These are phyloP conservation scores for Alternaria viburni DNA, from an alignment of 2,329 filamentous ascomycete species.

Conservation along the genomic window DNA sequence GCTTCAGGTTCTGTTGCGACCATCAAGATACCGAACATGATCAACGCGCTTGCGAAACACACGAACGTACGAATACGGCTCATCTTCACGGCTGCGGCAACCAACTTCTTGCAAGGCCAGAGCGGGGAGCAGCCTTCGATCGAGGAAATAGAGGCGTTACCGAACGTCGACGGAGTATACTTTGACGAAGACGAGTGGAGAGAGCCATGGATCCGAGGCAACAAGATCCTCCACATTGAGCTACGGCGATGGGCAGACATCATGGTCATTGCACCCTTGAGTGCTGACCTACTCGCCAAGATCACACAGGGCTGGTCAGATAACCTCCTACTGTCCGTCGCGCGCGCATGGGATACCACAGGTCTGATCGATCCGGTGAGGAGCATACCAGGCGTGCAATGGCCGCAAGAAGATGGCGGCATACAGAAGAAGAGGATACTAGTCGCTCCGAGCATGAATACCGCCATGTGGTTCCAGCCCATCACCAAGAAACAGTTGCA, in stretches of 20 bases:
- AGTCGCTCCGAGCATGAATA: slow-evolving; percentile 86
- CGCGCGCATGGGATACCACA: slow-evolving; percentile 84
- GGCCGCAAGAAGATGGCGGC: slow-evolving; percentile 22
- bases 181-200: slow-evolving; percentile 86
- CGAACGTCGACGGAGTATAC: slow-evolving; percentile 82
- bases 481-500: slow-evolving; percentile 75
- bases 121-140: slow-evolving; percentile 77
- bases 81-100: slow-evolving; percentile 75
- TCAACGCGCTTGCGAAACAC: slow-evolving; percentile 60
- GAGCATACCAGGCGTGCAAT: slow-evolving; percentile 32
- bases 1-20: slow-evolving; percentile 81
- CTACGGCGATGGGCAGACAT: slow-evolving; percentile 82
- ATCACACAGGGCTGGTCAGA: slow-evolving; percentile 79
- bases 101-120: slow-evolving; percentile 78
- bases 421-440: slow-evolving; percentile 65
- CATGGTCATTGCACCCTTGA: slow-evolving; percentile 79
- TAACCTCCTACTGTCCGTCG: slow-evolving; percentile 73
- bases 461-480: slow-evolving; percentile 87
- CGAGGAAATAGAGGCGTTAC: slow-evolving; percentile 62
- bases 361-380: slow-evolving; percentile 41
- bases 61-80: slow-evolving; percentile 78
- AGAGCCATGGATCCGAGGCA: slow-evolving; percentile 76
- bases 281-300: slow-evolving; percentile 86
- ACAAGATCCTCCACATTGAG: slow-evolving; percentile 89
- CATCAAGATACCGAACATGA: slow-evolving; percentile 70